phyloP scores from a whole-genome alignment of 148 eudicot genomes.

The Persicaria maculosa region DNA sequence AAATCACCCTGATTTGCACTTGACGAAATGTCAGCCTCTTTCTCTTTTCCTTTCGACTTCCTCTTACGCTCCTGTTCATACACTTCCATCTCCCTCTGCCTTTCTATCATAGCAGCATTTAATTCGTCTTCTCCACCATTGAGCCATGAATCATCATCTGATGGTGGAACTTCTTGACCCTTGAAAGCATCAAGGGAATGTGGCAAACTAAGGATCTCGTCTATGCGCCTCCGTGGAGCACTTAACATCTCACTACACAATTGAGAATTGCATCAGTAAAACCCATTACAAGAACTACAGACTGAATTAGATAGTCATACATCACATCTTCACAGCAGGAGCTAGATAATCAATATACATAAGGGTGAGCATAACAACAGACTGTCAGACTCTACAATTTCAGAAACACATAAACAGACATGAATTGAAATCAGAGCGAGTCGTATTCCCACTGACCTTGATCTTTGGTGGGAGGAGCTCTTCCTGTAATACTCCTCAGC shows the following conservation, averaged over 20 bases:
- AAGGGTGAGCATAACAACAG: not conserved
- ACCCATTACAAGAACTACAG: not conserved
- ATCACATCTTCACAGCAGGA: too few relatives aligned
- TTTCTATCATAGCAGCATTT: slow-evolving; percentile 72
- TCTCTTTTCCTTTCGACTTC: slow-evolving; percentile 54
- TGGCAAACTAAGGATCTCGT: slow-evolving; percentile 76
- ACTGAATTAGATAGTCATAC: not conserved
- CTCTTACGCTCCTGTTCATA: slow-evolving; percentile 48
- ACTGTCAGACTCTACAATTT: not conserved
- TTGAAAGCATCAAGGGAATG: slow-evolving; percentile 51
- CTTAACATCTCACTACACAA: slow-evolving; percentile 62
- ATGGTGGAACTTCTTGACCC: slow-evolving; percentile 55
- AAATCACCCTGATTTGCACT: slow-evolving; percentile 26
- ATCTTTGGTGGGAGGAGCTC: slow-evolving; percentile 49
- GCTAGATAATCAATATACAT: too few relatives aligned
- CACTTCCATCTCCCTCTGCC: slow-evolving; percentile 77
- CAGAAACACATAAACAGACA: not conserved
- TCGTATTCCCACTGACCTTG: slow-evolving; percentile 37
- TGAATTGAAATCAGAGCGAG: not conserved
- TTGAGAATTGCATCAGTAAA: not conserved
- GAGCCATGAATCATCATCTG: slow-evolving; percentile 95
- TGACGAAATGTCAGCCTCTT: slow-evolving; percentile 29
- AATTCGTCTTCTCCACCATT: slow-evolving; percentile 84
- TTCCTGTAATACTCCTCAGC: slow-evolving; percentile 71
- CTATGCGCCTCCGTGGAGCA: slow-evolving; percentile 71